phyloP scores from a whole-genome alignment of 2,329 filamentous ascomycete species.

The Fusarium stilboides region DNA sequence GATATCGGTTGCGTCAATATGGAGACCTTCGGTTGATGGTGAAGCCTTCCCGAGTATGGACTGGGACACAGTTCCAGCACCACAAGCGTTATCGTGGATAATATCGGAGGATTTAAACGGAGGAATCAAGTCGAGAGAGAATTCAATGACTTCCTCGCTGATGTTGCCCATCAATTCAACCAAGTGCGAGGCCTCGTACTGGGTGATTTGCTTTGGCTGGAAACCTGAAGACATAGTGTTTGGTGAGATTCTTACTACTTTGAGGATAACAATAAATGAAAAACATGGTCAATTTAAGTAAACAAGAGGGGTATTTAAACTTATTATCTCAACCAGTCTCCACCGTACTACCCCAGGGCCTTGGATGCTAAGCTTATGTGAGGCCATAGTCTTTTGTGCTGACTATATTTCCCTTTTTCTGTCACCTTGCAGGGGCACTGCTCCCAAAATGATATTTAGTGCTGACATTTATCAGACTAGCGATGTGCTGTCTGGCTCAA shows the following conservation, averaged over 20 bases:
- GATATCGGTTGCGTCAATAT: conserved; percentile 2
- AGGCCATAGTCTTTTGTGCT: no score
- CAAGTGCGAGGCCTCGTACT: background rate
- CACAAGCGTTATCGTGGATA: background rate
- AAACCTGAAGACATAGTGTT: background rate
- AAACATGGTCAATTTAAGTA: no score
- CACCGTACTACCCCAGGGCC: no score
- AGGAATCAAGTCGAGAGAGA: background rate
- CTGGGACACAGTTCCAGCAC: background rate
- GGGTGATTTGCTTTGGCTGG: conserved; percentile 1
- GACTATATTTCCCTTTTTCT: no score
- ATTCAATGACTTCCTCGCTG: background rate
- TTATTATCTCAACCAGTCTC: no score
- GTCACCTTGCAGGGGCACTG: no score
- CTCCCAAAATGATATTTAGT: no score
- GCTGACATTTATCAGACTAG: no score
- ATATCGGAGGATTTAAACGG: background rate
- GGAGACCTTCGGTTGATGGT: background rate
- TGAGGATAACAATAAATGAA: no score
- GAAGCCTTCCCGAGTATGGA: background rate
- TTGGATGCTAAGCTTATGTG: no score
- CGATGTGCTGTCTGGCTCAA: no score
- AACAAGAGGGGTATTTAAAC: no score
- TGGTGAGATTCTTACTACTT: background rate
- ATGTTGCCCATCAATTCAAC: background rate